These are phyloP conservation scores for Leccinum imitatum DNA, from an alignment of 768 basidiomycete genomes.

Conservation along the genomic window DNA sequence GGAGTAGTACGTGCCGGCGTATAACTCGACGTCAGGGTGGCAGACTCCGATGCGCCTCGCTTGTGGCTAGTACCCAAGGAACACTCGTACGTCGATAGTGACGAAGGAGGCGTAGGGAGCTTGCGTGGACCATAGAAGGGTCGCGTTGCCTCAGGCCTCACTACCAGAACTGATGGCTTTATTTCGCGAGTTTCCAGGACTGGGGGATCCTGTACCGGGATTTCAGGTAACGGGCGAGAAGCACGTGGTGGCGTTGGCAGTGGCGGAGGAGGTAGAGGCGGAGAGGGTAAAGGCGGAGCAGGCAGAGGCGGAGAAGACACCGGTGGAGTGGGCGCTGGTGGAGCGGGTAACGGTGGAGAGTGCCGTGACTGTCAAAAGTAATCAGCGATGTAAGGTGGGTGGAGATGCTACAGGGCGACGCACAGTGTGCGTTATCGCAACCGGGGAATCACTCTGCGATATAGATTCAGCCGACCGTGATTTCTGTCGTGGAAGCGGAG, in stretches of 20 bases:
- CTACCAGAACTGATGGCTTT: constrained; percentile 11
- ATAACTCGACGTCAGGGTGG: constrained; percentile 27
- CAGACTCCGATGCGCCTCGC: constrained; percentile 22
- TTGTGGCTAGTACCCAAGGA: constrained; percentile 13
- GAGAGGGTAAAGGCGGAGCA: constrained; percentile 19
- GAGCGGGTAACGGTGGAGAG: constrained; percentile 24
- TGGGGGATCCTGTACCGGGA: constrained; percentile 23
- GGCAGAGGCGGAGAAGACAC: constrained; percentile 19
- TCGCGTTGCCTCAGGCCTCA: constrained; percentile 22
- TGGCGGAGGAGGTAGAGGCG: constrained; percentile 28
- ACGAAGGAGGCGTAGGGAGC: constrained; percentile 33
- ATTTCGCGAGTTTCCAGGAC: constrained; percentile 18
- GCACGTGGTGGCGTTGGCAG: constrained; percentile 29
- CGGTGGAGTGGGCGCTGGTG: constrained; percentile 13
- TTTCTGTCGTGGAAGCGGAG: constrained; percentile 46
- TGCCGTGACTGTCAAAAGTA: constrained; percentile 23
- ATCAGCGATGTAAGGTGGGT: constrained; percentile 4
- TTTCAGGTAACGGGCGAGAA: constrained; percentile 31
- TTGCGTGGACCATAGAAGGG: constrained; percentile 27
- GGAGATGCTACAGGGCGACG: constrained; percentile 7
- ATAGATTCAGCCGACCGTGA: constrained; percentile 28
- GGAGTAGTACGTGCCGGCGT: constrained; percentile 32
- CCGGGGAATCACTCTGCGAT: constrained; percentile 35
- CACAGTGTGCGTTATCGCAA: constrained; percentile 28
- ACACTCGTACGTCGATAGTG: constrained; percentile 27